A percentile compares a stretch with the other conserved stretches of the same genome.
These are phyloP conservation scores for Saccharomyces hybrid DNA, from an alignment of 1,139 yeast genomes.

Conservation along the genomic window DNA sequence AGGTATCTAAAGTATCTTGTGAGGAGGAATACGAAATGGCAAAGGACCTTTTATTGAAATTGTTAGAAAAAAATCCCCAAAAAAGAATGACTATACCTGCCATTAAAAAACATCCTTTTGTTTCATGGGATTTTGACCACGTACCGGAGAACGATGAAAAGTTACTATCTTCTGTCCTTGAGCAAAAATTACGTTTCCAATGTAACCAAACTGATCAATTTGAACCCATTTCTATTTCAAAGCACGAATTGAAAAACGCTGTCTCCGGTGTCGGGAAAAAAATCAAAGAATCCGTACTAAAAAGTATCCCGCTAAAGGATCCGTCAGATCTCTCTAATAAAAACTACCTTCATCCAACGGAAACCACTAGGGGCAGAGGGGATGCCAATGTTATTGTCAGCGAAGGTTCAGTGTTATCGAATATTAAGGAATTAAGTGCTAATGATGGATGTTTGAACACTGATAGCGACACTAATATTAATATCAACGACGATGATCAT, in stretches of 20 bases:
- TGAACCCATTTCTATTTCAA: constrained; percentile 50
- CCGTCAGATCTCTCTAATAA: constrained; percentile 2
- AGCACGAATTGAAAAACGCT: constrained; percentile 66
- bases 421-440: constrained; percentile 6
- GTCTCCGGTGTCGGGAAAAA: constrained; percentile 71
- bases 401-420: constrained; percentile 14
- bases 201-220: constrained; percentile 23
- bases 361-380: background rate
- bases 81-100: constrained; percentile 63
- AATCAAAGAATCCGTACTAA: constrained; percentile 52
- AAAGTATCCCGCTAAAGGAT: constrained; percentile 36
- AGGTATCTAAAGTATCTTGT: constrained; percentile 27
- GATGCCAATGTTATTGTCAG: constrained; percentile 14
- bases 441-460: background rate
- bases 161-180: constrained; percentile 10
- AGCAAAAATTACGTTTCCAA: constrained; percentile 23
- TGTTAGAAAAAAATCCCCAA: constrained; percentile 66
- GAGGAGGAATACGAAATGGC: constrained; percentile 53
- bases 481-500: background rate
- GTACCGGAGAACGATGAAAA: constrained; percentile 11
- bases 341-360: background rate
- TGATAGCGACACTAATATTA: background rate
- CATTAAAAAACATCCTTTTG: constrained; percentile 73
- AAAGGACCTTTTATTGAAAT: constrained; percentile 53
- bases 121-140: constrained; percentile 31